Evolutionary conservation across 345 rosid species (phyloP).

Genomic region (Pseudoturritis turrita): DNA sequence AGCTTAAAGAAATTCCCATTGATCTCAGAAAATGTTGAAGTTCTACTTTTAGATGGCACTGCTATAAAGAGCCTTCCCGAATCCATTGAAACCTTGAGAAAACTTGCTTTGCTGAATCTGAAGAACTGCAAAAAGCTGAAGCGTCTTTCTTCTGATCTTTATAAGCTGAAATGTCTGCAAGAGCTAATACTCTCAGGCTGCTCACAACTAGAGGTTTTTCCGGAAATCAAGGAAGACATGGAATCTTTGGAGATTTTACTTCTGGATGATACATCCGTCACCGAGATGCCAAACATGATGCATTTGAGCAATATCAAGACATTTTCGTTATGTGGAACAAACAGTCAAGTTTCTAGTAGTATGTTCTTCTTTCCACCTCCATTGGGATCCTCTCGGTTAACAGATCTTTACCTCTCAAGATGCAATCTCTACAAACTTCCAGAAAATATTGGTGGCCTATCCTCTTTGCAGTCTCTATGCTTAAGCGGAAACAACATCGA

Average conservation of each 20-base stretch:
- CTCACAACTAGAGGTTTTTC: slow-evolving; percentile 16
- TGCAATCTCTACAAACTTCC: slow-evolving; percentile 22
- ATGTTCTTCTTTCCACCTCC: slow-evolving; percentile 16
- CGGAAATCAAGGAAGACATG: slow-evolving; percentile 30
- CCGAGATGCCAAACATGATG: slow-evolving; percentile 19
- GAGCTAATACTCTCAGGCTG: slow-evolving; percentile 31
- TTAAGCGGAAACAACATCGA: slow-evolving; percentile 28
- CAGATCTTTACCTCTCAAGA: slow-evolving; percentile 21
- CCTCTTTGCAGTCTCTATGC: slow-evolving; percentile 16
- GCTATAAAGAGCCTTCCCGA: slow-evolving; percentile 28
- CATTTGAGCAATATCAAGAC: slow-evolving; percentile 21
- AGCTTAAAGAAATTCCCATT: slow-evolving; percentile 23
- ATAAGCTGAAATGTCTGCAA: slow-evolving; percentile 17
- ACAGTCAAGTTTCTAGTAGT: slow-evolving; percentile 8
- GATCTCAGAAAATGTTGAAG: slow-evolving; percentile 21
- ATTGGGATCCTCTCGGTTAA: slow-evolving; percentile 14
- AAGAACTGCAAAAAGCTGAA: slow-evolving; percentile 16
- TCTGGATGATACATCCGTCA: slow-evolving; percentile 24
- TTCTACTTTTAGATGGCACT: slow-evolving; percentile 25
- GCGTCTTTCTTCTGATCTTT: slow-evolving; percentile 27
- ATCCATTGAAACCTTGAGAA: slow-evolving; percentile 7
- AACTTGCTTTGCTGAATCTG: slow-evolving; percentile 23
- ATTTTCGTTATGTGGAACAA: slow-evolving; percentile 22
- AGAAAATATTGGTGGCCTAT: background rate
- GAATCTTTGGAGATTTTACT: slow-evolving; percentile 24